Base-by-base conservation (phyloP, 768 basidiomycete species). In the Tricholoma matsutake region DNA sequence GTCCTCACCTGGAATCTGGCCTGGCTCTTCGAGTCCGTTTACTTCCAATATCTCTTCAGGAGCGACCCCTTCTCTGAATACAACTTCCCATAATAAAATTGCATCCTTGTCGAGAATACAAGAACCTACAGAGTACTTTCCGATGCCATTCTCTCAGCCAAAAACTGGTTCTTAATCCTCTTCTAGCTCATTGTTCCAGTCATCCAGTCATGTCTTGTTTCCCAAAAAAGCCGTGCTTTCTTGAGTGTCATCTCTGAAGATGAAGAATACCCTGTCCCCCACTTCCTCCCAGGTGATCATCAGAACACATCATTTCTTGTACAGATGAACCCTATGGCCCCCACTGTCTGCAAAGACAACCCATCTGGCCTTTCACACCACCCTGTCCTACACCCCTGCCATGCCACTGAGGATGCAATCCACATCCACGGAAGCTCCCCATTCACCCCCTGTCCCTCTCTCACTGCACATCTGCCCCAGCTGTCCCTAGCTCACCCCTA, bases 11-110 rank as follows among this genome's bases (percentile, higher is more conserved):
- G 43, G 54, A 43, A 22, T 22, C 14, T 31, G 37, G 62, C 64
- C 52, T 66, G 54, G 61, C 64, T 62, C 62, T 35, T 54, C 60
- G 45, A 62, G 58, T 32, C 28, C 61, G 39, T 56, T 64, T 55
- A 58, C 57, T n/a, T n/a, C n/a, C n/a, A n/a, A n/a, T n/a, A n/a
- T n/a, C 14, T 59, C 61, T 31, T 56, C 57, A 45, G 61, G 54
- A 39, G 49, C 56, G 39, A 60, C 61, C 41, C 60, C 63, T 20
- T 56, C 65, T 37, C 28, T 41, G 13, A 57, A 52, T 20, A 18
- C 61, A 10, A 11, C 54, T 35, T 57, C 57, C 43, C 51, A 35
- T 13, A 35, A 25, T 39, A 22, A 28, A 10, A 35, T 51, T 18
- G 18, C 34, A 16, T 56, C 62, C 18, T 20, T 55, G 16, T 58